These are phyloP conservation scores for Daldinia grandis DNA, from an alignment of 495 filamentous ascomycete genomes.

Conservation along the genomic window DNA sequence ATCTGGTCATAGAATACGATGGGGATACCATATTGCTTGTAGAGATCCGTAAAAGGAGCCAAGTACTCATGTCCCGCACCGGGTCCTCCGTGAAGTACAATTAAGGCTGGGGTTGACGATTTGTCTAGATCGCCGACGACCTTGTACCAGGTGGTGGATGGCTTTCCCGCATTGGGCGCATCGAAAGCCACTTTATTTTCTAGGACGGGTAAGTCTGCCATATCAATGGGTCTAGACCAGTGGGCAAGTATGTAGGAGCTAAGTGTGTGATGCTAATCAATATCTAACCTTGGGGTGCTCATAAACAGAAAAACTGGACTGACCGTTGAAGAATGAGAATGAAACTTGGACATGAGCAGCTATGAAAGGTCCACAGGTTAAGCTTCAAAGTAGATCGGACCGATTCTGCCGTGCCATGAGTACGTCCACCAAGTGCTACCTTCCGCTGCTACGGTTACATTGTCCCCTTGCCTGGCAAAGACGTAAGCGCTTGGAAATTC, in stretches of 20 bases:
- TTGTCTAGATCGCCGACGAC: slow-evolving; percentile 47
- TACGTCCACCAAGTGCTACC: neutral
- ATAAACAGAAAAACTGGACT: slow-evolving; percentile 5
- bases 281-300: neutral
- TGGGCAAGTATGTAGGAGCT: neutral
- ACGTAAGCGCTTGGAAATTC: slow-evolving; percentile 1
- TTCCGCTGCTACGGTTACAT: neutral
- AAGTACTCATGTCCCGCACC: slow-evolving; percentile 58
- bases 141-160: slow-evolving; percentile 59
- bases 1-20: slow-evolving; percentile 67
- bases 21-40: slow-evolving; percentile 50
- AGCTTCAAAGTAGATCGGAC: slow-evolving; percentile 3
- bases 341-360: neutral
- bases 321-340: neutral
- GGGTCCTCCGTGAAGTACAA: slow-evolving; percentile 59
- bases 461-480: neutral
- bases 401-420: neutral
- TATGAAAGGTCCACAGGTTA: neutral
- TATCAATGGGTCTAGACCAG: slow-evolving; percentile 7
- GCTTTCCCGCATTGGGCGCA: slow-evolving; percentile 48
- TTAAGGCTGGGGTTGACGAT: slow-evolving; percentile 41
- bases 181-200: slow-evolving; percentile 48
- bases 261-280: neutral
- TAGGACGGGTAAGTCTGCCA: slow-evolving; percentile 18
- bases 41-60: slow-evolving; percentile 50